Evolutionary conservation across 257 asterid genomes (phyloP), one percentile per base, ranked within the genome.

Genomic region (Nicotiana sylvestris): DNA sequence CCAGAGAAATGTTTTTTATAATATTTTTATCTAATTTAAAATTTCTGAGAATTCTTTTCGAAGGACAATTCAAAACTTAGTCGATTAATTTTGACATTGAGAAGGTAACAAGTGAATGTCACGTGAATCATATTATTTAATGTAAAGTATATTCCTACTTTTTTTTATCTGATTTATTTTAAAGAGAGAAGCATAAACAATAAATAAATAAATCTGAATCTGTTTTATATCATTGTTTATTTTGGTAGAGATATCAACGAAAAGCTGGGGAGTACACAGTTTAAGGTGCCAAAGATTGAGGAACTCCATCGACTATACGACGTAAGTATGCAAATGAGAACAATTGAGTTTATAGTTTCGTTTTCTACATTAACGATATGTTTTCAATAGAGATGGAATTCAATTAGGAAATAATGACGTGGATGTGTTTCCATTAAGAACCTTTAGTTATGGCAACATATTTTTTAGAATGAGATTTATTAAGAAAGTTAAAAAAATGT

Each of bases 221-320:
- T 21, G 21, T 56, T 70, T 65, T 77, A 16, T 69, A 69, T 72
- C 3, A 27, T 21, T 70, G 78, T 43, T 3, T 53, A 58, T 30
- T 30, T 27, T 69, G 74, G 18, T 84, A 92, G 97, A 88, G 92
- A 92, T 65, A 89, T 94, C 25, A 94, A 94, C 90, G 87, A 68
- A 86, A 82, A 84, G 27, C 13, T 91, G 2, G 93, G 94, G 9
- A 87, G 95, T 85, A 92, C 97, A 70, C 95, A 91, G 67, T 84
- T 94, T 58, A 86, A 91, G 82, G 92, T 92, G 85, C 95, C 93
- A 46, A 61, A 84, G 66, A 80, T 69, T 35, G 70, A 83, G 70
- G 91, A 90, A 4, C 87, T 94, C 15, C 68, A 88, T 27, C 68
- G 76, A 29, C 89, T 93, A 68, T 92, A 70, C 69, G 3, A 88